phyloP scores from a whole-genome alignment of 2,329 filamentous ascomycete species.

The Aspergillus sp. region DNA sequence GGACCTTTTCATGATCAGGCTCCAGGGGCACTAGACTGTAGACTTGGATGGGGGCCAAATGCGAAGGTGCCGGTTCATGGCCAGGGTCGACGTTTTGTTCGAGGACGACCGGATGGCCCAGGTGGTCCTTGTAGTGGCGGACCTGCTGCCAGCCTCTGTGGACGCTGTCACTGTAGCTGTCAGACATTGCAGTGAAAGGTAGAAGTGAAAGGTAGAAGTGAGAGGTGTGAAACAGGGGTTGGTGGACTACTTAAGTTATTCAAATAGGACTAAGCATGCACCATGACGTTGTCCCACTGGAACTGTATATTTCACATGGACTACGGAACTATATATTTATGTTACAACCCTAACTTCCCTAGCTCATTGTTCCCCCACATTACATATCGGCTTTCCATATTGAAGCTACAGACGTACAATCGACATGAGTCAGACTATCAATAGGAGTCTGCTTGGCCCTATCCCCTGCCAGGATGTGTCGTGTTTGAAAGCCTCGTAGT shows the following conservation, averaged over 20 bases:
- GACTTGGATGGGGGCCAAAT: slow-evolving; percentile 13
- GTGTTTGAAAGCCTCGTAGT: slow-evolving; percentile 15
- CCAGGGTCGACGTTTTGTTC: slow-evolving; percentile 15
- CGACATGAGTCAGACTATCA: slow-evolving; percentile 13
- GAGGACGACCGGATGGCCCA: slow-evolving; percentile 16
- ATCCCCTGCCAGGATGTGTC: slow-evolving; percentile 8
- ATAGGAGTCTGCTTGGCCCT: slow-evolving; percentile 10
- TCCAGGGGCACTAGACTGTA: slow-evolving; percentile 8
- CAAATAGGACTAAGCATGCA: no score
- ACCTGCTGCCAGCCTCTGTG: slow-evolving; percentile 13
- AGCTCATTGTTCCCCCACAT: slow-evolving; percentile 14
- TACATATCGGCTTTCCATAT: slow-evolving; percentile 9
- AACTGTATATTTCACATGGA: neutral
- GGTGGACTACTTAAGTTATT: no score
- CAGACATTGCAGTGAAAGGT: neutral
- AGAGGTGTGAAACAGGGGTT: no score
- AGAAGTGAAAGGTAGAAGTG: neutral
- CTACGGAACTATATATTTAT: no score
- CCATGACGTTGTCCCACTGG: neutral
- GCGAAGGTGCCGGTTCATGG: neutral
- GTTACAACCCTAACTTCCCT: slow-evolving; percentile 10
- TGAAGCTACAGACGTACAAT: slow-evolving; percentile 8
- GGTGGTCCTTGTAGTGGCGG: slow-evolving; percentile 16
- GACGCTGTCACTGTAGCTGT: neutral
- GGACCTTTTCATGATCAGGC: slow-evolving; percentile 4